Base-by-base conservation (phyloP, 163 green algal species). In the Volvox carteri region DNA sequence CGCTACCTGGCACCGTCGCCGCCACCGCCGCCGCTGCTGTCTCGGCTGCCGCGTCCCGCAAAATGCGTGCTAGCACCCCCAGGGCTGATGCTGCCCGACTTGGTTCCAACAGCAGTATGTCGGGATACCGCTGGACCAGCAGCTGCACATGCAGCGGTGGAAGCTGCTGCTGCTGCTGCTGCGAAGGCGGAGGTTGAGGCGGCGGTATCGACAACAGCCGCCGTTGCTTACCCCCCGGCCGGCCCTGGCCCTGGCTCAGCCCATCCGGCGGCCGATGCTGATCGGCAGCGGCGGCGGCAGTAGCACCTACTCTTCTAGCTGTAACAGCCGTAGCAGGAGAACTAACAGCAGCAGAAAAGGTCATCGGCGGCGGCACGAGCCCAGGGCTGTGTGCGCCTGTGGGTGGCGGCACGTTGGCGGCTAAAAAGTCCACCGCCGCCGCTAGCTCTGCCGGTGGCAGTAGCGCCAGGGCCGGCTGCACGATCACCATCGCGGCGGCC, bases 391-490 rank as follows among this genome's bases (percentile, higher is more conserved):
- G 54, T 23, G 54, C 54, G 54, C 25, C 25, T 65, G 54, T 23
- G 54, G 8, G 19, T 11, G n/a, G 18, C 0, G 14, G 28, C 25
- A 86, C 42, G 41, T 46, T 28, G 16, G 56, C 50, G 58, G 6
- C 16, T 0, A 87, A 42, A 33, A 78, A 87, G 18, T 87, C 44
- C 0, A 68, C 42, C 0, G 80, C 80, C 2, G 60, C 62, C 9
- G 7, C 30, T 12, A 87, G 44, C 8, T 60, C 80, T 1, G 62
- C 62, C 2, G 80, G 60, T 0, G 62, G n/a, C 44, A 39, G 62
- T 44, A 87, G 60, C 16, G 80, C 80, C 18, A 87, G 42, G 0
- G 80, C 80, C 2, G 80, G 80, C 62, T 87, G 80, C 0, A 44
- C 42, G 9, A 19, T 33, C 19, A 87, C n/a, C 44, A 87, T 33